Evolutionary conservation across 345 rosid species (phyloP).

Genomic region (Raphanus raphanistrum): DNA sequence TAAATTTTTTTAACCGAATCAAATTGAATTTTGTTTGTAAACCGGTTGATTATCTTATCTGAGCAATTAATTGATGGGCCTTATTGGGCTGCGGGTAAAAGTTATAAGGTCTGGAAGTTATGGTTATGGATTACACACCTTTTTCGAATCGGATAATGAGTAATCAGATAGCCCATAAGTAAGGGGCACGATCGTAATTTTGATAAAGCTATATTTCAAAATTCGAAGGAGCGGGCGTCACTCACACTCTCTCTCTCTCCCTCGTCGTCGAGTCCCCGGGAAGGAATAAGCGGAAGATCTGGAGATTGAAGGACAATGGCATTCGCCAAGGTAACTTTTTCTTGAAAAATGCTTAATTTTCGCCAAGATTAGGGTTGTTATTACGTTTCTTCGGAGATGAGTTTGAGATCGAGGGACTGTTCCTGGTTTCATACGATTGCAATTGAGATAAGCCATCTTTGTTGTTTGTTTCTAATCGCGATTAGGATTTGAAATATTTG

Average conservation of each 20-base stretch:
- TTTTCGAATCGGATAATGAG: neutral
- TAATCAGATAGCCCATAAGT: neutral
- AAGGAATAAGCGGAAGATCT: conserved; percentile 21
- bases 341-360: neutral
- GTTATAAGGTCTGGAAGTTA: neutral
- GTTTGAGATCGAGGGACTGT: neutral
- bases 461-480: neutral
- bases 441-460: neutral
- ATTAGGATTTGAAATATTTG: conserved; percentile 12
- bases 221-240: conserved; percentile 22
- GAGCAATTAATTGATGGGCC: conserved; percentile 2
- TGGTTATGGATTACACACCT: neutral
- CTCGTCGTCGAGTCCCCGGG: conserved; percentile 10
- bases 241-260: neutral
- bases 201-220: conserved; percentile 5
- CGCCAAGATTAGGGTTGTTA: neutral
- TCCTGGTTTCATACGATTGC: neutral
- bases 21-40: neutral
- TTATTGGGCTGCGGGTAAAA: neutral
- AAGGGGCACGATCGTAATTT: conserved; percentile 11
- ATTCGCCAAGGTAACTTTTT: conserved; percentile 29
- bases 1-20: neutral
- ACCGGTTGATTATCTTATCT: neutral
- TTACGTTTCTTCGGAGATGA: neutral
- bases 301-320: conserved; percentile 28